Evolutionary conservation across 1,284 basidiomycete genomes (phyloP).

Genomic region (Malassezia nana): DNA sequence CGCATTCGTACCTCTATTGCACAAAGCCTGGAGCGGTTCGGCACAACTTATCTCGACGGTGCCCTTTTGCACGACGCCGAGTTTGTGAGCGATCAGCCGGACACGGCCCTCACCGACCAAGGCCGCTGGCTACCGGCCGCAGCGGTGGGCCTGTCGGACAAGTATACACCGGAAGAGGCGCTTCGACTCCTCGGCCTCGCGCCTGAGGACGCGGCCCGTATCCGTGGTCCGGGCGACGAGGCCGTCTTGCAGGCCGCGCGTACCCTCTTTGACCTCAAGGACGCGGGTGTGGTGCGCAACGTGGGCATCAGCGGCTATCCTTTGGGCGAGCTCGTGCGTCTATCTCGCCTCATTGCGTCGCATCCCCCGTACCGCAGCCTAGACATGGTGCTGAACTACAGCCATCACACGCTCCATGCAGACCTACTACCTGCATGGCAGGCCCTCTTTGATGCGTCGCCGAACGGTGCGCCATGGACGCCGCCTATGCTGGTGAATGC

Average conservation of each 20-base stretch:
- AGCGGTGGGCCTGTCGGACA: slow-evolving; percentile 13
- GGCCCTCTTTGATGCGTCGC: slow-evolving; percentile 22
- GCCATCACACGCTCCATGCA: slow-evolving; percentile 40
- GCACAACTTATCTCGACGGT: slow-evolving; percentile 54
- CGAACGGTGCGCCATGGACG: slow-evolving; percentile 19
- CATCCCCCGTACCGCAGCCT: slow-evolving; percentile 43
- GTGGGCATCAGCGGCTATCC: slow-evolving; percentile 86
- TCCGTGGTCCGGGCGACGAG: slow-evolving; percentile 69
- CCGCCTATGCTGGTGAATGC: slow-evolving; percentile 64
- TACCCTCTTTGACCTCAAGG: slow-evolving; percentile 65
- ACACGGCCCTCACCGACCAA: slow-evolving; percentile 44
- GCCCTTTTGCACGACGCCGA: slow-evolving; percentile 78
- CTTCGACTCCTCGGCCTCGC: slow-evolving; percentile 31
- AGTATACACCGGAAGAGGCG: slow-evolving; percentile 22
- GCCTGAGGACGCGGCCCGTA: slow-evolving; percentile 55
- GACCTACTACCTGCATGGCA: slow-evolving; percentile 34
- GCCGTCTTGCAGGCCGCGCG: slow-evolving; percentile 64
- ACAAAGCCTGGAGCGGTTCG: slow-evolving; percentile 63
- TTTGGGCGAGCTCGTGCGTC: slow-evolving; percentile 73
- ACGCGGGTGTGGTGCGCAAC: slow-evolving; percentile 64
- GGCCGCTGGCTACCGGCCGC: slow-evolving; percentile 8
- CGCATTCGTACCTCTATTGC: slow-evolving; percentile 63
- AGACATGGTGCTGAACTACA: slow-evolving; percentile 42
- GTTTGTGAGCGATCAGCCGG: slow-evolving; percentile 59
- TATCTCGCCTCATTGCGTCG: slow-evolving; percentile 61